phyloP scores from a whole-genome alignment of 2,329 filamentous ascomycete species.

The Colletotrichum sp. region DNA sequence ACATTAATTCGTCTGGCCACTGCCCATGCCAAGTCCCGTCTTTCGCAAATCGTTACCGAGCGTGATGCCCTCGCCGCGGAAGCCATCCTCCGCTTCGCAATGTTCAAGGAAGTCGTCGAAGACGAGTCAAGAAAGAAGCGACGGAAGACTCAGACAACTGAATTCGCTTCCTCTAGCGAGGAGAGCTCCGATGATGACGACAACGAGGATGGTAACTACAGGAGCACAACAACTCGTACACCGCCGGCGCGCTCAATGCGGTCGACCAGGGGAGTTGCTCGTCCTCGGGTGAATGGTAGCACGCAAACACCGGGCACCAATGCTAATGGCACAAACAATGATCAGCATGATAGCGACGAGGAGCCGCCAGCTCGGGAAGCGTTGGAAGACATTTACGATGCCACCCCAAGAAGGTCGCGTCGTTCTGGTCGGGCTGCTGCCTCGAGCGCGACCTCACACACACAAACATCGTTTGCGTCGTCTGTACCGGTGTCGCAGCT shows the following conservation, averaged over 20 bases:
- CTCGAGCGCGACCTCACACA: conserved; percentile 43
- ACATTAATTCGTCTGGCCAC: conserved; percentile 98
- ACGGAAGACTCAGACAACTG: conserved; percentile 68
- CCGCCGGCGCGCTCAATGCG: conserved; percentile 38
- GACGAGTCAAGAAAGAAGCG: conserved; percentile 83
- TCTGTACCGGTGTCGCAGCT: conserved; percentile 79
- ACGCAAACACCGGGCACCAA: conserved; percentile 29
- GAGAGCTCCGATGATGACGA: conserved; percentile 66
- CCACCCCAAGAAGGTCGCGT: conserved; percentile 47
- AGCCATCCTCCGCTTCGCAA: conserved; percentile 86
- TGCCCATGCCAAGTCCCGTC: conserved; percentile 89
- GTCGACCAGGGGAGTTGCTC: conserved; percentile 34
- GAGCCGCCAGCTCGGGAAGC: conserved; percentile 31
- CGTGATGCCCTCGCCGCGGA: conserved; percentile 89
- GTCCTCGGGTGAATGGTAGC: conserved; percentile 33
- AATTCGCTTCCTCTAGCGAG: conserved; percentile 63
- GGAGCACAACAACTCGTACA: conserved; percentile 25
- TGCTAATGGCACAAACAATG: conserved; percentile 32
- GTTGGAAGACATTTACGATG: conserved; percentile 50
- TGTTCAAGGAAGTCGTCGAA: conserved; percentile 94
- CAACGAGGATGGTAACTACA: conserved; percentile 58
- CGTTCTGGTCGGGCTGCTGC: conserved; percentile 36
- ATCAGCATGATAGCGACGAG: conserved; percentile 54
- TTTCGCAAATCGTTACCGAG: conserved; percentile 89
- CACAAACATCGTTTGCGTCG: conserved; percentile 74